Base-by-base conservation (phyloP, 805 yeast species). In the Brettanomyces anomalus region DNA sequence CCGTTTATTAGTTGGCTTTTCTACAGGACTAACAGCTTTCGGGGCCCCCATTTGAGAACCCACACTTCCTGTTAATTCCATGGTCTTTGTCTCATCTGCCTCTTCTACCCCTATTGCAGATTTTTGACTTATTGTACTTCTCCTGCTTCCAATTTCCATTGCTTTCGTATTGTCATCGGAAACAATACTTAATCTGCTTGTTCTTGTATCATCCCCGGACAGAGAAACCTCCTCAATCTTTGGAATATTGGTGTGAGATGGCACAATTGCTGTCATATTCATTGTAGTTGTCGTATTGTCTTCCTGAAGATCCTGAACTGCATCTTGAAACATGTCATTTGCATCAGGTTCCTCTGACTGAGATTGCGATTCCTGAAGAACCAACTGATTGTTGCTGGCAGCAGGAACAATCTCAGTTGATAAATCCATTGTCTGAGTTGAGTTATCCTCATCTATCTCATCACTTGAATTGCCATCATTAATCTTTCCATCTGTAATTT, bases 401-500 rank as follows among this genome's bases (percentile, higher is more conserved):
- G 10, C 28, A 24, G 28, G 10, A 2, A 58, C 52, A 19, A 56
- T 18, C 20, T 55, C 58, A 32, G 51, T 43, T 10, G 58, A 50
- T 47, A 55, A 45, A 30, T 56, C 60, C 60, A 56, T 51, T 3
- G 61, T 54, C 37, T 55, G 57, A 4, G 60, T 55, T 15, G 49
- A 39, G 17, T 47, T 49, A 8, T 53, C 55, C 32, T 55, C 59
- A 28, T 55, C 57, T 17, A 52, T 41, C 14, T 48, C 44, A 16
- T 34, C 37, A 16, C 21, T 34, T 19, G 28, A 14, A 11, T 15
- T 15, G 10, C 24, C 40, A 5, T 13, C 36, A 11, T 20, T 39
- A 15, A 31, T 20, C 17, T 33, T 33, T 15, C 33, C 40, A 19
- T 35, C 45, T 19, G 20, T 21, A 14, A 24, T 32, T 4, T 30